Percentiles rank a stretch among this genome's conserved stretches.
Evolutionary conservation across 331 rosid genomes (phyloP).

Genomic region (Pyrus hybrid): DNA sequence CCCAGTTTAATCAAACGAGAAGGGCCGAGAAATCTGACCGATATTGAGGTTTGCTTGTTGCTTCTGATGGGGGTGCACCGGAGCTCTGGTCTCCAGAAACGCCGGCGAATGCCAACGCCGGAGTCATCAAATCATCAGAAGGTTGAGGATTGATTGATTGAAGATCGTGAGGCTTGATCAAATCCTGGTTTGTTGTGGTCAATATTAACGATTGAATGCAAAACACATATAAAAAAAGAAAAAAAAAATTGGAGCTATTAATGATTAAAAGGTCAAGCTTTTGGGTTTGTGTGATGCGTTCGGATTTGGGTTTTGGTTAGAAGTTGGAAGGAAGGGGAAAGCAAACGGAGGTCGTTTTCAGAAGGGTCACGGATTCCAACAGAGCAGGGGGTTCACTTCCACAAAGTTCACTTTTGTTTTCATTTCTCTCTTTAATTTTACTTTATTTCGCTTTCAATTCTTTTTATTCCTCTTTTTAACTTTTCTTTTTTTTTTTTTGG

Average conservation of each 20-base stretch:
- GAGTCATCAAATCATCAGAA: conserved; percentile 41
- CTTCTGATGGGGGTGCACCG: neutral
- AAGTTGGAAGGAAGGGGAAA: neutral
- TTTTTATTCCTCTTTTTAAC: too few species aligned
- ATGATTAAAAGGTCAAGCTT: too few species aligned
- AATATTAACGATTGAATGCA: neutral
- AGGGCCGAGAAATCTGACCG: conserved; percentile 23
- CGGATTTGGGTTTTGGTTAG: too few species aligned
- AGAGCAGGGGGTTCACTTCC: too few species aligned
- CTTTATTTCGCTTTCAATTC: too few species aligned
- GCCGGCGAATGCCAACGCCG: conserved; percentile 32
- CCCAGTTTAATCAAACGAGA: conserved; percentile 9
- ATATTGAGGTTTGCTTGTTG: neutral
- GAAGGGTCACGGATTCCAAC: too few species aligned
- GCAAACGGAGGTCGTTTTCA: neutral
- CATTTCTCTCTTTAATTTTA: too few species aligned
- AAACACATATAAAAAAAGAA: neutral
- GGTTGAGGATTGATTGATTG: neutral
- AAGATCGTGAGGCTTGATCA: neutral
- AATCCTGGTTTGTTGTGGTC: neutral
- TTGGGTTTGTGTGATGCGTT: too few species aligned
- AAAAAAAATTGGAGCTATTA: neutral
- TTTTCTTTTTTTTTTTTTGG: too few species aligned
- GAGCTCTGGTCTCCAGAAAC: conserved; percentile 25
- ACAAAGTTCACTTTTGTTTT: too few species aligned